A percentile compares a stretch with the other conserved stretches of the same genome.
These are phyloP conservation scores for Sporisorium iseilematis-ciliati DNA, from an alignment of 1,284 basidiomycete species.

Conservation along the genomic window DNA sequence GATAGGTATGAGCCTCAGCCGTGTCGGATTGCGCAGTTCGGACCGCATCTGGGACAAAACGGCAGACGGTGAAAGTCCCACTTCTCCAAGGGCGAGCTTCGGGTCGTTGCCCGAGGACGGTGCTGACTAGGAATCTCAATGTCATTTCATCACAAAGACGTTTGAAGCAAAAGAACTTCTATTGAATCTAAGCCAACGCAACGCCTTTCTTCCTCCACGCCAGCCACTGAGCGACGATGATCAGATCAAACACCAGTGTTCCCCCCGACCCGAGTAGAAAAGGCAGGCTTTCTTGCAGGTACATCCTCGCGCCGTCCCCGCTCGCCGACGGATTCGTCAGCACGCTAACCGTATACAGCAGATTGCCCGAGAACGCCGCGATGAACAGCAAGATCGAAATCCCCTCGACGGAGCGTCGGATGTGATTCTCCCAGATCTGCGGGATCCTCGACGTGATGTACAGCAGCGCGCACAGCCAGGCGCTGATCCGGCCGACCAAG, in stretches of 20 bases:
- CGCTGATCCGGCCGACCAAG: conserved; percentile 61
- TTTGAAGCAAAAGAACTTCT: background rate
- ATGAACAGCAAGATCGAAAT: conserved; percentile 66
- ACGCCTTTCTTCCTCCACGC: conserved; percentile 51
- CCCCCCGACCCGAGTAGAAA: conserved; percentile 65
- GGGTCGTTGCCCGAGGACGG: conserved; percentile 1
- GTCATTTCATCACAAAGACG: background rate
- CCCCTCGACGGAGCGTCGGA: conserved; percentile 61
- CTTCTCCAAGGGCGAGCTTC: conserved; percentile 21
- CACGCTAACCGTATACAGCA: conserved; percentile 62
- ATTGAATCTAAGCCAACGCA: background rate
- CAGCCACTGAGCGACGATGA: conserved; percentile 63
- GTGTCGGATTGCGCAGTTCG: conserved; percentile 45
- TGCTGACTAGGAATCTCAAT: background rate
- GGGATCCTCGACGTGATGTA: conserved; percentile 69
- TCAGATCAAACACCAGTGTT: conserved; percentile 66
- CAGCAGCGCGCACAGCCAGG: conserved; percentile 66
- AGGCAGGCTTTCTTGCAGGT: conserved; percentile 63
- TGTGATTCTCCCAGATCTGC: conserved; percentile 68
- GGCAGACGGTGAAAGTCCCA: background rate
- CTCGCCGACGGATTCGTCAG: conserved; percentile 55
- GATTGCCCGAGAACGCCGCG: conserved; percentile 63
- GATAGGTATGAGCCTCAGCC: conserved; percentile 43
- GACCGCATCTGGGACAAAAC: conserved; percentile 46
- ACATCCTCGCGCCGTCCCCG: conserved; percentile 32